phyloP scores from a whole-genome alignment of 129 eudicot species.

The Heracleum sosnowskyi region DNA sequence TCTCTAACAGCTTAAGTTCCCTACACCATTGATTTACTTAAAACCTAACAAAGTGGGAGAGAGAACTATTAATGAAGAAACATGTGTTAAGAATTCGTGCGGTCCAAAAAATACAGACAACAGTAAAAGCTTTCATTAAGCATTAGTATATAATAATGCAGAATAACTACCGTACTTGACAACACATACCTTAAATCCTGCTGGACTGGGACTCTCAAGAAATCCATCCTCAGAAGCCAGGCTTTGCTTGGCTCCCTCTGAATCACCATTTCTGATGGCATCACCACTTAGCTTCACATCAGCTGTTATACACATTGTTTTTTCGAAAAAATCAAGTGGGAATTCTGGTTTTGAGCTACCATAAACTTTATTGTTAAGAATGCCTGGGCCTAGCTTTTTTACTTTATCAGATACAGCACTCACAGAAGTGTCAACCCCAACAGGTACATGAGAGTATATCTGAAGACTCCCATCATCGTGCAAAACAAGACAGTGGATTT shows the following conservation, averaged over 20 bases:
- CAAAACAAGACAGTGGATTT: constrained; percentile 77
- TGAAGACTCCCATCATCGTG: constrained; percentile 99
- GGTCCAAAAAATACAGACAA: background rate
- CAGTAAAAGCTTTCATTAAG: background rate
- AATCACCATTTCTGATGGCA: constrained; percentile 85
- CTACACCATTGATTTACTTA: background rate
- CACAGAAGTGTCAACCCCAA: constrained; percentile 65
- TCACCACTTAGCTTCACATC: constrained; percentile 94
- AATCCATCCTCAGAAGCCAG: constrained; percentile 95
- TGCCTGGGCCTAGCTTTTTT: constrained; percentile 74
- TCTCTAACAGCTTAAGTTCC: background rate
- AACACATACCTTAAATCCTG: constrained; percentile 80
- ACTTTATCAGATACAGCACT: constrained; percentile 67
- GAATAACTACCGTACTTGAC: background rate
- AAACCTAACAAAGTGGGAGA: background rate
- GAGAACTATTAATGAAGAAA: background rate
- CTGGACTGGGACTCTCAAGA: constrained; percentile 73
- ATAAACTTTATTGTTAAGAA: constrained; percentile 84
- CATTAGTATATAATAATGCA: background rate
- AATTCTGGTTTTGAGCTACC: constrained; percentile 90
- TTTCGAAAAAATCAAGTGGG: constrained; percentile 94
- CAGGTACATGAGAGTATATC: constrained; percentile 79
- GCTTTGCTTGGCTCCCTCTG: constrained; percentile 93
- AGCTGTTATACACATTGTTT: constrained; percentile 78
- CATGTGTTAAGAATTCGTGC: background rate